A percentile compares a stretch with the other conserved stretches of the same genome.
Evolutionary conservation across 179 eudicot species (phyloP).

Genomic region (Actinidia arguta): DNA sequence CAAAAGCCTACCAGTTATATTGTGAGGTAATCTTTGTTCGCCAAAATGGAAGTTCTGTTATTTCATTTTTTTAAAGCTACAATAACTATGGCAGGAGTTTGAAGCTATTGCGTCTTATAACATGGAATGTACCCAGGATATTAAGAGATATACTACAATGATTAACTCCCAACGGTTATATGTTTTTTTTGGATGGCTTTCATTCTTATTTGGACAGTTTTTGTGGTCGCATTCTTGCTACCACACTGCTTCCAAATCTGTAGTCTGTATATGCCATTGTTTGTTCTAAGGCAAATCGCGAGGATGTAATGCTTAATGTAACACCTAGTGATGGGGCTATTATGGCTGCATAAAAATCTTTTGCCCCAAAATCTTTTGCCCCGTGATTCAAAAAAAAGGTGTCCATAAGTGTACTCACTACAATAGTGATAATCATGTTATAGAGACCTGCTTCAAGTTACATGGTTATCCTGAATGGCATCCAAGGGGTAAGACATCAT

Average conservation of each 20-base stretch:
- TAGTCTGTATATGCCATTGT: background rate
- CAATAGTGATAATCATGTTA: conserved; percentile 2
- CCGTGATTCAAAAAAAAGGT: too few relatives aligned
- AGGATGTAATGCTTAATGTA: background rate
- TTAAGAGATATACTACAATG: background rate
- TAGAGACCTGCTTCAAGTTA: background rate
- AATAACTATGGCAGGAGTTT: background rate
- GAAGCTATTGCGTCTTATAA: background rate
- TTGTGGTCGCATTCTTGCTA: background rate
- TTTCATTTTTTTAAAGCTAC: background rate
- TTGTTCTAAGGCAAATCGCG: background rate
- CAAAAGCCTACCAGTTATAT: background rate
- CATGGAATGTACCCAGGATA: background rate
- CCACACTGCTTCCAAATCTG: background rate
- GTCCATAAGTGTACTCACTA: too few relatives aligned
- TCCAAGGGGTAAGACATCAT: background rate
- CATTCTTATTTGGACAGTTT: background rate
- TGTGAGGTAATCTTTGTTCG: background rate
- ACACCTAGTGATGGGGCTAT: background rate
- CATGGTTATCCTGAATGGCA: background rate
- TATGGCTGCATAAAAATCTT: background rate
- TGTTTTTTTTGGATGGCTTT: background rate
- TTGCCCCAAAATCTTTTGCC: too few relatives aligned
- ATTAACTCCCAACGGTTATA: background rate
- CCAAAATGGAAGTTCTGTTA: background rate